Conservation (phyloP, 805 yeast species). For the Suhomyces canberraensis region DNA sequence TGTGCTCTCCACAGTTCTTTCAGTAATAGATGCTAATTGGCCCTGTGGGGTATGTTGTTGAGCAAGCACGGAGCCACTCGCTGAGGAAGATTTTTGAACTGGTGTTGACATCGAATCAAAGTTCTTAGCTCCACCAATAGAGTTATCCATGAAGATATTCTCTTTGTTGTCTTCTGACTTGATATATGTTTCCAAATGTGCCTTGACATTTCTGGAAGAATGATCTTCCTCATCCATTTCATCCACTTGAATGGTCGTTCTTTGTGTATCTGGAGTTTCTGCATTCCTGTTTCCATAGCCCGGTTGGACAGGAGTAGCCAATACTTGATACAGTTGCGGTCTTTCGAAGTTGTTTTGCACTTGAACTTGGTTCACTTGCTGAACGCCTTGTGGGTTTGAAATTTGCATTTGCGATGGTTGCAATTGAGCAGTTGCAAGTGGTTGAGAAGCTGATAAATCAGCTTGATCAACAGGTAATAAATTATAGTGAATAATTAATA, state of each 20-base stretch:
- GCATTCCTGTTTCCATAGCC: constrained; percentile 13
- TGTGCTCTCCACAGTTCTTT: constrained; percentile 28
- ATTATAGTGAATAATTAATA: constrained; percentile 40
- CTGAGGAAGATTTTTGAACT: constrained; percentile 11
- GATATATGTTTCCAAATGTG: constrained; percentile 28
- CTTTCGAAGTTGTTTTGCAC: not conserved
- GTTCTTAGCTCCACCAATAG: constrained; percentile 20
- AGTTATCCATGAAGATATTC: constrained; percentile 38
- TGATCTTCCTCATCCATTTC: constrained; percentile 34
- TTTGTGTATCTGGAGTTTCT: constrained; percentile 46
- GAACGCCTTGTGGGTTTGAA: not conserved
- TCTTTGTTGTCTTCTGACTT: constrained; percentile 45
- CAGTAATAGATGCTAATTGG: constrained; percentile 32
- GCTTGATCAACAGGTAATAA: constrained; percentile 13
- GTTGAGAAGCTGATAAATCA: not conserved
- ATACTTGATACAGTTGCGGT: constrained; percentile 7
- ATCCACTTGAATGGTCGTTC: constrained; percentile 44
- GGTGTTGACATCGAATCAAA: constrained; percentile 33
- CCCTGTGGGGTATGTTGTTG: constrained; percentile 14
- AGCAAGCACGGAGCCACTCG: constrained; percentile 6
- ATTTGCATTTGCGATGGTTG: constrained; percentile 8
- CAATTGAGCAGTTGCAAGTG: not conserved
- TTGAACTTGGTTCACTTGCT: not conserved
- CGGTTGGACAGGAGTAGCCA: constrained; percentile 31
- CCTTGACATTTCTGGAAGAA: constrained; percentile 30